Conservation (phyloP, 78 protist species). For the Cavenderia fasciculata region DNA sequence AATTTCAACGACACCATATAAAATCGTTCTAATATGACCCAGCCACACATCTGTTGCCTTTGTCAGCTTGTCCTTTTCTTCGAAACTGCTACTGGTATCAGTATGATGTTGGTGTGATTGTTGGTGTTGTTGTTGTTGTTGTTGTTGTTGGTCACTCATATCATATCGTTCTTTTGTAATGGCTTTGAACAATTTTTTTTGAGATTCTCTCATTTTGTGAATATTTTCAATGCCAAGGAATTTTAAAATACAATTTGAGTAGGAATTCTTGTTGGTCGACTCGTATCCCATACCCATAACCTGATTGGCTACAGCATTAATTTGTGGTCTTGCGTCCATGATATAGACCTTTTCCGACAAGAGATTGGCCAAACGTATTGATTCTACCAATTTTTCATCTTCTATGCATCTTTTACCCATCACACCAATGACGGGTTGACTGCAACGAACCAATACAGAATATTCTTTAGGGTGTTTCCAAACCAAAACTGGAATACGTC, state of each 20-base stretch:
- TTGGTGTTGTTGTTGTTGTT: neutral
- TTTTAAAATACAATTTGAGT: slow-evolving; percentile 71
- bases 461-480: slow-evolving; percentile 63
- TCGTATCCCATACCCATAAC: slow-evolving; percentile 85
- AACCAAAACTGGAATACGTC: slow-evolving; percentile 86
- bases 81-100: neutral
- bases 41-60: slow-evolving; percentile 43
- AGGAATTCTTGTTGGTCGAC: slow-evolving; percentile 6
- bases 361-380: slow-evolving; percentile 31
- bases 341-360: slow-evolving; percentile 41
- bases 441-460: slow-evolving; percentile 67
- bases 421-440: slow-evolving; percentile 82
- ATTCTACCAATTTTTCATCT: slow-evolving; percentile 74
- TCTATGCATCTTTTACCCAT: slow-evolving; percentile 57
- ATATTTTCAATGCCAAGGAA: slow-evolving; percentile 91
- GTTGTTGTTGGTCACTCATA: neutral
- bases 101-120: neutral
- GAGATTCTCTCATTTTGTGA: slow-evolving; percentile 87
- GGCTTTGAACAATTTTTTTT: slow-evolving; percentile 62
- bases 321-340: slow-evolving; percentile 88
- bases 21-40: slow-evolving; percentile 53
- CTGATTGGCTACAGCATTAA: slow-evolving; percentile 89
- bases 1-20: slow-evolving; percentile 46
- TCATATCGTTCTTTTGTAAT: slow-evolving; percentile 8
- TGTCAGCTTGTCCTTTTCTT: slow-evolving; percentile 4